Percentiles rank a stretch among this genome's conserved stretches.
These are phyloP conservation scores for Novymonas esmeraldas DNA, from an alignment of 208 protist species.

Conservation along the genomic window DNA sequence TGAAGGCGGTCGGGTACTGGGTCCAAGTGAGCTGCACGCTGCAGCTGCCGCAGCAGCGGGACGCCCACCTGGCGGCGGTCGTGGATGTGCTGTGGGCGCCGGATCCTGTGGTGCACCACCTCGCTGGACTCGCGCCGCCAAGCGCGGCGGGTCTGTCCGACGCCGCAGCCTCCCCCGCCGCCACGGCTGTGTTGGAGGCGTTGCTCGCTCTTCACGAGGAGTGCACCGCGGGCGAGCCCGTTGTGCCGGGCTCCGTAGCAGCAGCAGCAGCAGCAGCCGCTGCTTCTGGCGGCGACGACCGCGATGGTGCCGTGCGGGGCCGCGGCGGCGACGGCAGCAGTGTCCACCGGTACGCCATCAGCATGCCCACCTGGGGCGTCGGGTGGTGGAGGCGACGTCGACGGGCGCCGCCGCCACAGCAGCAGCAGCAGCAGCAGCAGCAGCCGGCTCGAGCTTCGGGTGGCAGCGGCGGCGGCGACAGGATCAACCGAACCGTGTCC, in stretches of 20 bases:
- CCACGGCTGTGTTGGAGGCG: slow-evolving; percentile 9
- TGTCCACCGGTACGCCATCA: slow-evolving; percentile 2
- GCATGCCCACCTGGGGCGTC: slow-evolving; percentile 12
- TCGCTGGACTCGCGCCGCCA: slow-evolving; percentile 23
- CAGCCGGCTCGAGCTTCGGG: too few relatives aligned
- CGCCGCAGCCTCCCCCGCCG: not conserved
- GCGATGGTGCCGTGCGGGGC: slow-evolving; percentile 7
- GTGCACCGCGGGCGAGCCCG: slow-evolving; percentile 10
- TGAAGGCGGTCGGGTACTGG: slow-evolving; percentile 51
- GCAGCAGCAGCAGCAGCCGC: slow-evolving; percentile 16
- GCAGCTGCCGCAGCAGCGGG: slow-evolving; percentile 38
- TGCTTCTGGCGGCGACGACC: slow-evolving; percentile 17
- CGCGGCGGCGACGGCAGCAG: not conserved
- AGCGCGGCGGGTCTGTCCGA: slow-evolving; percentile 1
- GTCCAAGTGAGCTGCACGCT: slow-evolving; percentile 50
- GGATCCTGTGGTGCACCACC: slow-evolving; percentile 26
- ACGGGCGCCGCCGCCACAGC: not conserved
- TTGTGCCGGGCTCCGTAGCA: slow-evolving; percentile 33
- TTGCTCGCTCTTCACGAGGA: slow-evolving; percentile 14
- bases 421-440: not conserved
- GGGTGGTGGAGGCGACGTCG: slow-evolving; percentile 24
- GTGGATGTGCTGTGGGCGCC: slow-evolving; percentile 25
- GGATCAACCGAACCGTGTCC: not conserved
- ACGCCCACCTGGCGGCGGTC: slow-evolving; percentile 52
- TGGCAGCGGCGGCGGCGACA: too few relatives aligned